Evolutionary conservation across 73 alveolate species (phyloP).

Genomic region (Tetrahymena malaccensis): DNA sequence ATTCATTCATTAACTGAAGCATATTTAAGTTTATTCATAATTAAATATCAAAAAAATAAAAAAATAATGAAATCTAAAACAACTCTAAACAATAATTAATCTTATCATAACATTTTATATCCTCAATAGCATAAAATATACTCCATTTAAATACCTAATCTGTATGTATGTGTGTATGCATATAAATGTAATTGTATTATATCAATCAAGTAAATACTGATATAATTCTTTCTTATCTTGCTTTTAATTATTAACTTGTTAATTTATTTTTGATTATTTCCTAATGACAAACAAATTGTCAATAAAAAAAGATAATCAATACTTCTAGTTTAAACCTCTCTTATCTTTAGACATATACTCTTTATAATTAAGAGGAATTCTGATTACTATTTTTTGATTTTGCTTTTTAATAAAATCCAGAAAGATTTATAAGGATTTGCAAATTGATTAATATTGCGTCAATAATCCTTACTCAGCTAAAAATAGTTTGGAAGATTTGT

Average conservation of each 20-base stretch:
- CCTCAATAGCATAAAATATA: no score
- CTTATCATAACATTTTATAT: no score
- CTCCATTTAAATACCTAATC: no score
- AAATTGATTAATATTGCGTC: background rate
- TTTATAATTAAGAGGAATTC: background rate
- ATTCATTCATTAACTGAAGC: no score
- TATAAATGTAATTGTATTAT: no score
- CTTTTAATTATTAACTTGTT: no score
- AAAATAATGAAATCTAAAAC: background rate
- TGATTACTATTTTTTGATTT: background rate
- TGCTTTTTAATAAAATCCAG: background rate
- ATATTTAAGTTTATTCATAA: background rate
- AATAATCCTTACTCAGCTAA: background rate
- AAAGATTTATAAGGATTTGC: background rate
- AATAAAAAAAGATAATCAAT: background rate
- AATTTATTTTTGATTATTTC: background rate
- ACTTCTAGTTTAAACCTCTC: background rate
- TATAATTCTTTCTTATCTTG: background rate
- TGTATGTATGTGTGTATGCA: no score
- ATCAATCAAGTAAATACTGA: background rate
- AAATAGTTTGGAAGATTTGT: background rate
- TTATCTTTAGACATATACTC: background rate
- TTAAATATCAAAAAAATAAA: background rate
- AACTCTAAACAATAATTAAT: no score
- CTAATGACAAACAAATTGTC: no score